Percentiles rank a stretch among this genome's conserved stretches.
These are phyloP conservation scores for Corymbia calophylla DNA, from an alignment of 441 rosid genomes.

Conservation along the genomic window DNA sequence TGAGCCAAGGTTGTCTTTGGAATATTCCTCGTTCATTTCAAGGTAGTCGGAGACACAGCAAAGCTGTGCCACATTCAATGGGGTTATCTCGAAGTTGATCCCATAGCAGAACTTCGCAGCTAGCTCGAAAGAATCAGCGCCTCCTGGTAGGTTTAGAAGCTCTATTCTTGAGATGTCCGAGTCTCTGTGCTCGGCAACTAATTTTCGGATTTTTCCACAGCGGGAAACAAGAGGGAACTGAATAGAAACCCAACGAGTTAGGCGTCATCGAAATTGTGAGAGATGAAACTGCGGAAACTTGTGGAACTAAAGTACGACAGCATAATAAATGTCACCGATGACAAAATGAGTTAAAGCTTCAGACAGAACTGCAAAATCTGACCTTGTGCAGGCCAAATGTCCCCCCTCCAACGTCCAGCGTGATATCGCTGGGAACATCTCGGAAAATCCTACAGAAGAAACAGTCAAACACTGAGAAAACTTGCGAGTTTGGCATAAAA, in stretches of 20 bases:
- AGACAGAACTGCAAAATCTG: not conserved
- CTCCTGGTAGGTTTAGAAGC: slow-evolving; percentile 91
- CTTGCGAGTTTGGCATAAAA: not conserved
- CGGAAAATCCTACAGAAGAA: slow-evolving; percentile 69
- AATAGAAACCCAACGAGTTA: slow-evolving; percentile 6
- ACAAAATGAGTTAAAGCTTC: not conserved
- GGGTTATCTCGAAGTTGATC: slow-evolving; percentile 86
- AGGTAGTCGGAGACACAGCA: slow-evolving; percentile 85
- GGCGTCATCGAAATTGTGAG: not conserved
- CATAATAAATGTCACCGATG: not conserved
- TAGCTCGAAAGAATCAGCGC: slow-evolving; percentile 73
- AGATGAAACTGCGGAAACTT: not conserved
- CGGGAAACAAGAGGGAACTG: slow-evolving; percentile 98
- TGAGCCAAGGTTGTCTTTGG: slow-evolving; percentile 78
- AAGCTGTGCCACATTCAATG: slow-evolving; percentile 83
- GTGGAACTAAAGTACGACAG: not conserved
- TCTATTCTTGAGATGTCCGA: slow-evolving; percentile 90
- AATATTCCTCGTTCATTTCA: slow-evolving; percentile 87
- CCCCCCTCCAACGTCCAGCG: slow-evolving; percentile 72
- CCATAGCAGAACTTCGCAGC: slow-evolving; percentile 97
- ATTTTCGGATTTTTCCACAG: slow-evolving; percentile 76
- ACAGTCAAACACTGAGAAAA: not conserved
- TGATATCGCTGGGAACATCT: slow-evolving; percentile 92
- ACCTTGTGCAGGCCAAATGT: slow-evolving; percentile 89
- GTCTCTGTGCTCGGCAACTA: slow-evolving; percentile 85